A percentile compares a stretch with the other conserved stretches of the same genome.
phyloP scores from a whole-genome alignment of 192 early-diverging fungal species.

The Lunasporangiospora selenospora region DNA sequence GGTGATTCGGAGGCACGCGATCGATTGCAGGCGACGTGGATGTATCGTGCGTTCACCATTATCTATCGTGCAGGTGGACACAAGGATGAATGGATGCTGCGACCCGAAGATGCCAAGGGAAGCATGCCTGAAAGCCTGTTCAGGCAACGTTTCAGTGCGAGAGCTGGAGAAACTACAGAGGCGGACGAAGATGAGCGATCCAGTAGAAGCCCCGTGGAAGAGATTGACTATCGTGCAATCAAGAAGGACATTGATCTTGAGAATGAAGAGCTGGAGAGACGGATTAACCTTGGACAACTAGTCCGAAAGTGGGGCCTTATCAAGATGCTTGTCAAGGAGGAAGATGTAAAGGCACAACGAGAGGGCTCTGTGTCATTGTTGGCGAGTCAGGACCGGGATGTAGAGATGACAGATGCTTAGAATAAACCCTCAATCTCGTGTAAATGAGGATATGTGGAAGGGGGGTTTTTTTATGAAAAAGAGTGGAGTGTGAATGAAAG shows the following conservation, averaged over 20 bases:
- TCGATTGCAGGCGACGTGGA: slow-evolving; percentile 22
- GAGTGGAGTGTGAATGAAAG: not conserved
- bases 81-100: slow-evolving; percentile 25
- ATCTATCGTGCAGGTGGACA: slow-evolving; percentile 25
- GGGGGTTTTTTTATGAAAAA: not conserved
- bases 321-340: slow-evolving; percentile 32
- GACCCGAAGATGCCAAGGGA: slow-evolving; percentile 26
- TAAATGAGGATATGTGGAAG: too few relatives aligned
- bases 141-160: slow-evolving; percentile 22
- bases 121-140: slow-evolving; percentile 27
- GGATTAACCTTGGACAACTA: slow-evolving; percentile 18
- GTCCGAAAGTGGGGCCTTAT: slow-evolving; percentile 22
- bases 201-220: not conserved
- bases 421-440: not conserved
- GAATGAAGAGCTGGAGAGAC: slow-evolving; percentile 31
- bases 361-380: not conserved
- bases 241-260: slow-evolving; percentile 27
- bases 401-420: slow-evolving; percentile 13
- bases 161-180: not conserved
- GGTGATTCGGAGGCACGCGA: slow-evolving; percentile 24
- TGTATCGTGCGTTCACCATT: slow-evolving; percentile 24
- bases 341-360: too few relatives aligned
- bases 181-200: not conserved
- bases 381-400: slow-evolving; percentile 7
- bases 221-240: slow-evolving; percentile 12